phyloP scores from a whole-genome alignment of 805 yeast species.

The Hanseniaspora jakobsenii region DNA sequence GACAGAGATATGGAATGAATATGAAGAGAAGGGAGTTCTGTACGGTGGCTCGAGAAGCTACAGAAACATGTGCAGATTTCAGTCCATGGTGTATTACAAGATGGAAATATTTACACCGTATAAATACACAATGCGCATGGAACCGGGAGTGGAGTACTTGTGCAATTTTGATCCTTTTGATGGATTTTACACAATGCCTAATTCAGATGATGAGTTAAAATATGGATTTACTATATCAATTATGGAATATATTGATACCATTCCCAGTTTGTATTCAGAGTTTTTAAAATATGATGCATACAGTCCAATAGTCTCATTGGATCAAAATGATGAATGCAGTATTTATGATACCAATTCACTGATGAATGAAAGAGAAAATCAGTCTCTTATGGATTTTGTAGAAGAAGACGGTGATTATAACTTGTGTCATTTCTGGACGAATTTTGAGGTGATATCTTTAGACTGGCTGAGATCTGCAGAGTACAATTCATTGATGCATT shows the following conservation, averaged over 20 bases:
- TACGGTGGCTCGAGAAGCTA: slow-evolving; percentile 59
- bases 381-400: slow-evolving; percentile 27
- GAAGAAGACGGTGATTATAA: slow-evolving; percentile 50
- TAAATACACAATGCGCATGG: slow-evolving; percentile 91
- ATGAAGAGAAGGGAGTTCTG: slow-evolving; percentile 38
- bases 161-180: slow-evolving; percentile 90
- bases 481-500: slow-evolving; percentile 49
- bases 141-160: slow-evolving; percentile 77
- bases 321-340: no score
- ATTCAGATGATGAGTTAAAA: slow-evolving; percentile 49
- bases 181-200: no score
- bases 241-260: slow-evolving; percentile 72
- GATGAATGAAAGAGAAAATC: no score
- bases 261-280: slow-evolving; percentile 72
- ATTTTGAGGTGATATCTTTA: slow-evolving; percentile 65
- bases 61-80: slow-evolving; percentile 91
- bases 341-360: no score
- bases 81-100: slow-evolving; percentile 80
- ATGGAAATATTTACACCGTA: slow-evolving; percentile 59
- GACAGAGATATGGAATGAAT: slow-evolving; percentile 35
- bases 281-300: slow-evolving; percentile 44
- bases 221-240: slow-evolving; percentile 82
- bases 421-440: slow-evolving; percentile 79
- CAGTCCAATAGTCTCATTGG: neutral
- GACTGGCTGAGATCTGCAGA: slow-evolving; percentile 49